Conservation (phyloP, 495 filamentous ascomycete species). For the Penicillium verhagenii region DNA sequence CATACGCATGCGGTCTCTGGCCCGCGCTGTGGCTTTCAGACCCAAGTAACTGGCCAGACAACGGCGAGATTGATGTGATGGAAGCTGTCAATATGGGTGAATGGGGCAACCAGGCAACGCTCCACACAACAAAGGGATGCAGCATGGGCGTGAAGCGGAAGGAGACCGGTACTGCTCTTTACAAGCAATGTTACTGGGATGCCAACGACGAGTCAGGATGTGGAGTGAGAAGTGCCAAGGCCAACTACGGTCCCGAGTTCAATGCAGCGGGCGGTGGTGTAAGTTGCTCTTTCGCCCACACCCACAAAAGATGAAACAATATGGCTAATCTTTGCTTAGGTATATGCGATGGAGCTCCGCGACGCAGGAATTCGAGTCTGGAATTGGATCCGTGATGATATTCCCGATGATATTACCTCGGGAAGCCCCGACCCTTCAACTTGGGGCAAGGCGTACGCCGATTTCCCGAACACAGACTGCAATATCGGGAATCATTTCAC, state of each 20-base stretch:
- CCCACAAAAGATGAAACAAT: neutral
- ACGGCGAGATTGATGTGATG: conserved; percentile 52
- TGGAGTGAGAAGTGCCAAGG: conserved; percentile 34
- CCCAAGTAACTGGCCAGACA: conserved; percentile 54
- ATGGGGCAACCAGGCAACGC: conserved; percentile 42
- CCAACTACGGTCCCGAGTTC: conserved; percentile 40
- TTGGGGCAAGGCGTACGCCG: conserved; percentile 31
- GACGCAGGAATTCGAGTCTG: conserved; percentile 34
- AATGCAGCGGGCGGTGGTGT: conserved; percentile 47
- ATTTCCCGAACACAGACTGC: conserved; percentile 43
- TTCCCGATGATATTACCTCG: conserved; percentile 27
- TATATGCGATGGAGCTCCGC: conserved; percentile 39
- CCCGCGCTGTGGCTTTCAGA: conserved; percentile 65
- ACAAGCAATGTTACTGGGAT: conserved; percentile 35
- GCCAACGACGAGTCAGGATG: conserved; percentile 44
- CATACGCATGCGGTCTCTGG: conserved; percentile 38
- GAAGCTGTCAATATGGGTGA: conserved; percentile 44
- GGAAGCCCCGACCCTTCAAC: conserved; percentile 31
- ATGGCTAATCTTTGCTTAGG: neutral
- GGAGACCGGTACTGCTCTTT: conserved; percentile 30
- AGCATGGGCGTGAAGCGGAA: conserved; percentile 48
- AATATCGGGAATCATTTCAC: conserved; percentile 37
- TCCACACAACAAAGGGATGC: conserved; percentile 44
- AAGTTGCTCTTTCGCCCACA: conserved; percentile 13
- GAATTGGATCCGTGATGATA: conserved; percentile 32